Evolutionary conservation across 2,329 filamentous ascomycete species (phyloP).

Genomic region (Curvularia verruculosa): DNA sequence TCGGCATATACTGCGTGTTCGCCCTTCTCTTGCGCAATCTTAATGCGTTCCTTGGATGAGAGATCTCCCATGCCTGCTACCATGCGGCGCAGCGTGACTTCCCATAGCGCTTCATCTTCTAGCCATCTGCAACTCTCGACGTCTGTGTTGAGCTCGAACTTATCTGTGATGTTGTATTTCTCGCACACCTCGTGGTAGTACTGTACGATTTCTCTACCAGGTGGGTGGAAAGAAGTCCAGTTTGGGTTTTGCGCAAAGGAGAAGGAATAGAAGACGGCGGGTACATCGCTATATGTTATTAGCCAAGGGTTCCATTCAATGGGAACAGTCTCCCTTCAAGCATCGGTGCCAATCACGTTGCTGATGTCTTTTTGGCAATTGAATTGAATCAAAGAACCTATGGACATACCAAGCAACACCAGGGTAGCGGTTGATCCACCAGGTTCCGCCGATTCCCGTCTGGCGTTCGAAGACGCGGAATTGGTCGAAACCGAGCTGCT

Average conservation of each 20-base stretch:
- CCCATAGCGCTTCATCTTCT: slow-evolving; percentile 61
- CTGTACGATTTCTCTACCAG: slow-evolving; percentile 57
- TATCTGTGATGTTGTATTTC: slow-evolving; percentile 60
- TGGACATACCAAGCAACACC: slow-evolving; percentile 44
- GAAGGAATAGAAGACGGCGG: slow-evolving; percentile 63
- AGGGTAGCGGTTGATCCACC: slow-evolving; percentile 67
- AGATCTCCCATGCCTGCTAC: slow-evolving; percentile 62
- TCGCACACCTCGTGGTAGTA: slow-evolving; percentile 62
- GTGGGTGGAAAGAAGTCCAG: slow-evolving; percentile 59
- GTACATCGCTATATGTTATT: slow-evolving; percentile 49
- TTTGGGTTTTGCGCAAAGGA: slow-evolving; percentile 60
- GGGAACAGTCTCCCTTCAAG: not conserved
- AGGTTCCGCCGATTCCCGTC: slow-evolving; percentile 66
- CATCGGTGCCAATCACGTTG: not conserved
- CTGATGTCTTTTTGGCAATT: not conserved
- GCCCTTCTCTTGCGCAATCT: slow-evolving; percentile 54
- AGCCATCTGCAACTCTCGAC: slow-evolving; percentile 61
- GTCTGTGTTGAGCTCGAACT: slow-evolving; percentile 64
- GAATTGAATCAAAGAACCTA: not conserved
- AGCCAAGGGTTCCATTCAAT: slow-evolving; percentile 7
- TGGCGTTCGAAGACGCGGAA: slow-evolving; percentile 67
- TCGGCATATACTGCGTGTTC: slow-evolving; percentile 55
- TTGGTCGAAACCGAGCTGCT: slow-evolving; percentile 63
- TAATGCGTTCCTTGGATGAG: slow-evolving; percentile 54
- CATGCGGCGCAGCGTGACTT: slow-evolving; percentile 59